Evolutionary conservation across 2,329 filamentous ascomycete species (phyloP), one percentile per base, ranked within the genome.

Genomic region (Fusarium foetens): DNA sequence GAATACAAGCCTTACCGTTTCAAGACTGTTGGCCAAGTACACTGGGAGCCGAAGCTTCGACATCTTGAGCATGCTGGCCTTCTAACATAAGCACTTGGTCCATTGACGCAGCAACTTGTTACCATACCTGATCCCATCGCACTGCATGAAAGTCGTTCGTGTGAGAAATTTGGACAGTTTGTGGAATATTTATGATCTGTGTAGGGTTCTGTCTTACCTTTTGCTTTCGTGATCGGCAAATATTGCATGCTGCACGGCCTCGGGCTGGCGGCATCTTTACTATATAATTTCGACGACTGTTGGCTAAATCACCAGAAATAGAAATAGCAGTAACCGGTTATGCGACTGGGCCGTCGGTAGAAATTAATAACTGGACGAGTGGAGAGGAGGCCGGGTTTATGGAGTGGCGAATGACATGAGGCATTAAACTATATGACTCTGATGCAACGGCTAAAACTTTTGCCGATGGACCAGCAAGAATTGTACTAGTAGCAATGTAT

Each of bases 271-370:
- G 21, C 38, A 41, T 41, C 12, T 12, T n/a, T n/a, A 6, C 38
- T 10, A 5, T n/a, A 9, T 8, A n/a, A 6, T 10, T n/a, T n/a
- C 13, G 12, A 13, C 21, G 6, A n/a, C 1, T 6, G 21, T 41
- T 21, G 13, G 21, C 21, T 41, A 14, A 21, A 12, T 12, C 0
- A 12, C 11, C 19, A 21, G 11, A 21, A 4, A 12, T 1, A 14
- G 3, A 14, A 3, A n/a, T 0, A 5, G 6, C 3, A n/a, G 0
- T n/a, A 6, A 41, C 1, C 10, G 2, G 6, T 41, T 5, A 9
- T 14, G 21, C 8, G 6, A 14, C 2, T 16, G 38, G 13, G n/a
- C 5, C 21, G 8, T 10, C 21, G 21, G 13, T n/a, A 14, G 5
- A 41, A n/a, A 16, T 41, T 14, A 14, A n/a, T n/a, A 6, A 12